Evolutionary conservation across 768 basidiomycete genomes (phyloP), one percentile per base, ranked within the genome.

Genomic region (Trametes gibbosa): DNA sequence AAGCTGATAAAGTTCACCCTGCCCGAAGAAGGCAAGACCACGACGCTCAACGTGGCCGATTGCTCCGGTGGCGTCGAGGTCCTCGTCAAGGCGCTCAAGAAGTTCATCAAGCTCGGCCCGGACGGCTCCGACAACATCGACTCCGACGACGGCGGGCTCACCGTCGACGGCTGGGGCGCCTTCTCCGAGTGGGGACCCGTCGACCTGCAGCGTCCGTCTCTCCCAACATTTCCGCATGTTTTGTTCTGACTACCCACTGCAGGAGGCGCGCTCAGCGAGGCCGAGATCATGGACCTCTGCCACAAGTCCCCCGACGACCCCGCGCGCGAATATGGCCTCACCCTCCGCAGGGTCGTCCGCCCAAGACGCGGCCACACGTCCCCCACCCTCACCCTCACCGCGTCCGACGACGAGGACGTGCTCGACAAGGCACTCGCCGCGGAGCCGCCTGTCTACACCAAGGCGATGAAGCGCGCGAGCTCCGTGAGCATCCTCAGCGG

Each of bases 401-500:
- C 56, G 13, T 61, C 59, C 19, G 78, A 81, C 39, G 73, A 72
- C 21, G 76, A 75, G 39, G 51, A 66, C 25, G 51, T 51, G 17
- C 47, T 53, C 14, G 62, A 63, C 50, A 59, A 39, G 25, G 62
- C 62, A 9, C 58, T 63, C 34, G 56, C 59, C 14, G 56, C 63
- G 5, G 63, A 61, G 46, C 62, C 65, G 2, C 61, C 61, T 2
- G 56, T 58, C 46, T 48, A 66, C 65, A 45, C 61, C 29, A 67
- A 83, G 69, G 84, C 83, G 62, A 84, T 87, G 65, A 95, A 97
- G 66, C 89, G 97, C 21, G 97, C 97, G 0, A 96, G 94, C 68
- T 91, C 93, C 0, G 85, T 98, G 70, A 96, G 94, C 72, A 84
- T 99, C 62, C 86, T 99, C 69, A 95, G 91, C 53, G 94, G 93